phyloP scores from a whole-genome alignment of 2,329 filamentous ascomycete species.

The Diplodia scrobiculata region DNA sequence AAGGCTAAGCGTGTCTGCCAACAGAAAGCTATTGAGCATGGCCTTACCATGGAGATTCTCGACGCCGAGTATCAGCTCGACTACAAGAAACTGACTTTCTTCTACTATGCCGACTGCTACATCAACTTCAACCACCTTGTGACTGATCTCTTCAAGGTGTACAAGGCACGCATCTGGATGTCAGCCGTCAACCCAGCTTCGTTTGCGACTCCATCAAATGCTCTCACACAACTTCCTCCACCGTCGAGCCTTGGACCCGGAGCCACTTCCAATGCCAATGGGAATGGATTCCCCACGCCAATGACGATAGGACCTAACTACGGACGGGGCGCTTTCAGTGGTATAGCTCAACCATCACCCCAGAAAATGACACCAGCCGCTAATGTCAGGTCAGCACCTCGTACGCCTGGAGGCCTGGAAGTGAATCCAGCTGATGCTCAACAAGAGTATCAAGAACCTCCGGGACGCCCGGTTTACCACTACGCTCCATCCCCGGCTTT shows the following conservation, averaged over 20 bases:
- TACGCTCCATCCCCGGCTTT: conserved; percentile 22
- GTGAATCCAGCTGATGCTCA: conserved; percentile 6
- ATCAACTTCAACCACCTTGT: conserved; percentile 99
- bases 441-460: conserved; percentile 18
- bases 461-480: conserved; percentile 11
- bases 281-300: conserved; percentile 9
- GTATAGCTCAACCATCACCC: conserved; percentile 10
- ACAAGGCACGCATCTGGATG: conserved; percentile 99
- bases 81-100: conserved; percentile 98
- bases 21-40: conserved; percentile 93
- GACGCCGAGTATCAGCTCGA: conserved; percentile 99
- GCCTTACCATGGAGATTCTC: conserved; percentile 96
- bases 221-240: conserved; percentile 40
- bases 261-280: conserved; percentile 37
- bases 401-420: conserved; percentile 20
- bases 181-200: conserved; percentile 97
- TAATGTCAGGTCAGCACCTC: conserved; percentile 19
- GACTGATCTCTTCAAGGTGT: conserved; percentile 97
- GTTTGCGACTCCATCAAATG: conserved; percentile 54
- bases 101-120: conserved; percentile 96
- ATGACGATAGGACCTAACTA: conserved; percentile 25
- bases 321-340: conserved; percentile 24
- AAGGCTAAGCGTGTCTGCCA: conserved; percentile 97
- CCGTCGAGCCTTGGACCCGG: conserved; percentile 46
- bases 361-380: not conserved